Conservation (phyloP, 2,329 filamentous ascomycete species). For the Talaromyces piceae region DNA sequence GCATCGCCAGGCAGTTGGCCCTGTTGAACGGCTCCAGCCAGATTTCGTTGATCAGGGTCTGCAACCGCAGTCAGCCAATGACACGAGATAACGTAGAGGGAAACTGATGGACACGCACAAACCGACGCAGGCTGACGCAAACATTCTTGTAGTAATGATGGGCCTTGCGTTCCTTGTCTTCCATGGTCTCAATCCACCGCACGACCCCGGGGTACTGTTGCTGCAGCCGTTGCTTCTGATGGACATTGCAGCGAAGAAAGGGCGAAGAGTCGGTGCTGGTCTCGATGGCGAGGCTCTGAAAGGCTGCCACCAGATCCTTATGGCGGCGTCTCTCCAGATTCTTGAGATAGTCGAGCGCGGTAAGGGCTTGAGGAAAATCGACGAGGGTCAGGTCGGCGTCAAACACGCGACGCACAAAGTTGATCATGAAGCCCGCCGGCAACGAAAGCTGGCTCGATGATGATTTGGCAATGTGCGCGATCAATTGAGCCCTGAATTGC, state of each 20-base stretch:
- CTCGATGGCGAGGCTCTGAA: constrained; percentile 45
- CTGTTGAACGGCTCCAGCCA: constrained; percentile 56
- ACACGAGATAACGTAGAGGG: background rate
- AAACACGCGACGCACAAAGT: constrained; percentile 55
- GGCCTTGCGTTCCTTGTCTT: constrained; percentile 44
- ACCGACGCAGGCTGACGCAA: constrained; percentile 55
- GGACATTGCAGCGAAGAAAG: constrained; percentile 38
- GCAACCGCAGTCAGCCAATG: constrained; percentile 1
- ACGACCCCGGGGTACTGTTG: constrained; percentile 48
- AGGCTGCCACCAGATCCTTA: constrained; percentile 50
- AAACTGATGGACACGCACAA: constrained; percentile 41
- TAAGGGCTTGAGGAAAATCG: constrained; percentile 59
- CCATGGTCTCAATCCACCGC: constrained; percentile 48
- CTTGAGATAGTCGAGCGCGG: constrained; percentile 58
- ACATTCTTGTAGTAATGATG: constrained; percentile 54
- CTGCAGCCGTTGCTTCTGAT: constrained; percentile 42
- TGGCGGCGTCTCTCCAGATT: constrained; percentile 55
- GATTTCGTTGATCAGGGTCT: constrained; percentile 58
- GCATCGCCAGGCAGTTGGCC: constrained; percentile 59
- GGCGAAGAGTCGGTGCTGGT: background rate
- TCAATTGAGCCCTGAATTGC: constrained; percentile 36
- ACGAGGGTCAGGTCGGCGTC: constrained; percentile 49
- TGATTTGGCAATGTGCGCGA: constrained; percentile 49
- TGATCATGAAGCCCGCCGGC: constrained; percentile 55
- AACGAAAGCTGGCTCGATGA: constrained; percentile 55